Evolutionary conservation across 345 rosid genomes (phyloP).

Genomic region (Eucalyptus leucophloia): DNA sequence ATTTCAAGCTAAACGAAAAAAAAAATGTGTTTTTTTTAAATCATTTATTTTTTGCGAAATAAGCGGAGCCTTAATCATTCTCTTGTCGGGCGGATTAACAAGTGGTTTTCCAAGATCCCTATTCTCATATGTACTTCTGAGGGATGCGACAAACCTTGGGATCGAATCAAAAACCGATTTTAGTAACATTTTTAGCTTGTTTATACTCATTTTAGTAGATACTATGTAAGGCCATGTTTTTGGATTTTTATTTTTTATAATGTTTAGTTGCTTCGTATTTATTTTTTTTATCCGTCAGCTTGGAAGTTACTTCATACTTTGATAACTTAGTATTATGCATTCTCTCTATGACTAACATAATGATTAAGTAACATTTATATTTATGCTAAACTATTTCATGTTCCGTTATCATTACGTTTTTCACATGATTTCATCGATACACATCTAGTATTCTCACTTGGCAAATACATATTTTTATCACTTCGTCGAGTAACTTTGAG

Average conservation of each 20-base stretch:
- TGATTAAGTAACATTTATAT: neutral
- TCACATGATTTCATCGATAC: neutral
- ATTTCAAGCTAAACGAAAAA: neutral
- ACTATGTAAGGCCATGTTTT: too few relatives aligned
- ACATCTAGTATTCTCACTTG: rapidly evolving
- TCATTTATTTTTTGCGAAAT: rapidly evolving
- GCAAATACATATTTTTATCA: neutral
- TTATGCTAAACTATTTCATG: neutral
- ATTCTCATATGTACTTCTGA: too few relatives aligned
- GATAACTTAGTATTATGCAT: neutral
- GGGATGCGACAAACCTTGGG: neutral
- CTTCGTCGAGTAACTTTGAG: neutral
- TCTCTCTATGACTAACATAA: neutral
- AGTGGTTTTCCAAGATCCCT: neutral
- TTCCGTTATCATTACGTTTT: neutral
- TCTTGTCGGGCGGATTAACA: rapidly evolving
- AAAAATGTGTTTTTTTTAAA: rapidly evolving
- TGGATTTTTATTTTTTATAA: too few relatives aligned
- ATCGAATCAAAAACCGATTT: too few relatives aligned
- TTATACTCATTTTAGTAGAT: too few relatives aligned
- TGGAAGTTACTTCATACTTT: neutral
- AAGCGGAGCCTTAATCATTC: neutral
- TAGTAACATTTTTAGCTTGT: too few relatives aligned
- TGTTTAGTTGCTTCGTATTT: neutral
- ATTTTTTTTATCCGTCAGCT: too few relatives aligned